Evolutionary conservation across 805 yeast species (phyloP), one percentile per base, ranked within the genome.

Genomic region (Ogataea chonburiensis): DNA sequence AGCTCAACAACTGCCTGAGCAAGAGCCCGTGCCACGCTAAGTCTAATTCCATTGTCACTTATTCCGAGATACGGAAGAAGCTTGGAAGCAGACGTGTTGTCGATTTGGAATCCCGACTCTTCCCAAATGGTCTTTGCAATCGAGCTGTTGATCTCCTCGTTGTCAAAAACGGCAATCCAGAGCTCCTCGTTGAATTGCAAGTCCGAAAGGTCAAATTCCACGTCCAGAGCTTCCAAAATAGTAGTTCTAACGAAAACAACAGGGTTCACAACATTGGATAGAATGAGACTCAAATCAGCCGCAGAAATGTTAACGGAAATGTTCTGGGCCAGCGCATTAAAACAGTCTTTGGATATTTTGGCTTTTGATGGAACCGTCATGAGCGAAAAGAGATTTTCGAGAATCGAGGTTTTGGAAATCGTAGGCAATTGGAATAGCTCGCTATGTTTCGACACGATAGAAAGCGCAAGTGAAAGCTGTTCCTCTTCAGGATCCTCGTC

Each of bases 401-500:
- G 62, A 23, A 87, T 74, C 5, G 75, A 71, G 4, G 68, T 63
- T 54, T 97, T 75, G 13, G 95, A 94, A 38, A 86, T 77, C 1
- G 75, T 58, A 0, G 70, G 68, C 52, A 81, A 80, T 46, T 73
- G 77, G 54, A 93, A 82, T 10, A 69, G 71, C 46, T 79, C 88
- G 15, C 81, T 72, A 51, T 84, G 89, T 2, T 73, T 71, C 25
- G 79, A 68, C 37, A 91, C 67, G 25, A 88, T 78, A 52, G 86
- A 94, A 49, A 89, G 60, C 0, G 91, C 83, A 39, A 91, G 64
- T 32, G 84, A 60, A 32, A 88, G 65, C 50, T 86, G 91, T 56
- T 88, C 97, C 58, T 89, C 96, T 54, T 84, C 88, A n/a, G 79
- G 79, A 48, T 80, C 86, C 56, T 86, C 95, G 37, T 86, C 91